phyloP scores from a whole-genome alignment of 257 asterid genomes.

The Solanum clarkiae region DNA sequence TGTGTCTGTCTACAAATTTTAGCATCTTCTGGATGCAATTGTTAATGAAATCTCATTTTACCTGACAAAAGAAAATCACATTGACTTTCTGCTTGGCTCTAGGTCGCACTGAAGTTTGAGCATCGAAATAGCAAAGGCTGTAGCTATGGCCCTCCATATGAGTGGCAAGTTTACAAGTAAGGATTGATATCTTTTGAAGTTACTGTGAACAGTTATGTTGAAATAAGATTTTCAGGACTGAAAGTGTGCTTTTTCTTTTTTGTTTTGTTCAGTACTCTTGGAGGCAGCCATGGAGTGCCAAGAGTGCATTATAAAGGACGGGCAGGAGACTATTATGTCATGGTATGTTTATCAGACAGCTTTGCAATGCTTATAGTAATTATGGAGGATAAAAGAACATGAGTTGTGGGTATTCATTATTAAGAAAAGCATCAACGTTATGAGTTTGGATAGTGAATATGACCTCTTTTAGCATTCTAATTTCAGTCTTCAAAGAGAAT shows the following conservation, averaged over 20 bases:
- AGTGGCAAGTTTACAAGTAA: constrained; percentile 42
- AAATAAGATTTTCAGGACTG: not conserved
- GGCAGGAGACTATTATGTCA: constrained; percentile 33
- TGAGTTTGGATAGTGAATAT: not conserved
- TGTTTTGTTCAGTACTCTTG: constrained; percentile 21
- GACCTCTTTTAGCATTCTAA: not conserved
- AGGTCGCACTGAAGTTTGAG: constrained; percentile 43
- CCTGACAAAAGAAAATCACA: not conserved
- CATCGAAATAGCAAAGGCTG: constrained; percentile 43
- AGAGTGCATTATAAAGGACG: constrained; percentile 34
- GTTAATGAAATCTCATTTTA: not conserved
- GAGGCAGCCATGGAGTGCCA: constrained; percentile 41
- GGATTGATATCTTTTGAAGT: constrained; percentile 2
- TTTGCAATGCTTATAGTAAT: not conserved
- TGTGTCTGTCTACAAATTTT: not conserved
- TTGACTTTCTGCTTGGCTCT: not conserved
- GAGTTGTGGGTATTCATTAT: not conserved
- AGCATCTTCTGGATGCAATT: not conserved
- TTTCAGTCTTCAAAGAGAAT: not conserved
- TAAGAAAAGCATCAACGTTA: not conserved
- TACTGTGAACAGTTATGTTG: not conserved
- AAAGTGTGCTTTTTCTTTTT: not conserved
- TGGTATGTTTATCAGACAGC: constrained; percentile 15
- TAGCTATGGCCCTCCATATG: constrained; percentile 37
- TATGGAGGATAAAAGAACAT: not conserved